Evolutionary conservation across 179 eudicot species (phyloP), one percentile per base, ranked within the genome.

Genomic region (Drosera spatulata): DNA sequence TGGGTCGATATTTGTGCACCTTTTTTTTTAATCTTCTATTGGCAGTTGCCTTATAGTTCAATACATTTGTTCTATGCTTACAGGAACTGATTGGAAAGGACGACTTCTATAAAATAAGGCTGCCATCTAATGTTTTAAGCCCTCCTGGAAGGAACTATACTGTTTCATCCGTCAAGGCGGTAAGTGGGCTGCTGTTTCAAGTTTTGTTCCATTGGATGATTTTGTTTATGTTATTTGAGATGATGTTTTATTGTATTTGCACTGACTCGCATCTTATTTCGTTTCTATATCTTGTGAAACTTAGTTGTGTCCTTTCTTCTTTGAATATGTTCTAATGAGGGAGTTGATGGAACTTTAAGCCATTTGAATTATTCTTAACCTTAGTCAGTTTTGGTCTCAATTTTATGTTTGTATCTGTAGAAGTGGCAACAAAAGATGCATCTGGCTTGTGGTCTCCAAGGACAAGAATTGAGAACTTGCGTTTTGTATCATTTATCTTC

Each of bases 61-160:
- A 50, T 4, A 55, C 50, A 49, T 55, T 0, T 1, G 46, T 47
- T 9, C 22, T 44, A 46, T 64, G 58, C 65, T 58, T 63, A 60
- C 80, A 91, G 98, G 84, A 68, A 61, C 77, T 88, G 40, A 62
- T 91, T 69, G 68, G 79, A 78, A 79, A 46, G 50, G 98, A 91
- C 61, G 96, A 82, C 64, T 86, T 79, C 74, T 91, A 91, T 63
- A 79, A 69, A 66, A 82, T 91, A 65, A 80, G 98, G 69, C 71
- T 91, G 14, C 91, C 98, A 44, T 85, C 98, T 58, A 84, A 86
- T 59, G 89, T 88, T 61, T 49, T 82, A 71, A 88, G 78, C 59
- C 85, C 85, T 63, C 91, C 95, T 48, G 98, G 96, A 61, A 82
- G 93, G 63, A 95, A 82, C 63, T 84, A 85, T 59, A 70, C 87